Evolutionary conservation across 2,329 filamentous ascomycete species (phyloP).

Genomic region (Fusarium cyanostomum): DNA sequence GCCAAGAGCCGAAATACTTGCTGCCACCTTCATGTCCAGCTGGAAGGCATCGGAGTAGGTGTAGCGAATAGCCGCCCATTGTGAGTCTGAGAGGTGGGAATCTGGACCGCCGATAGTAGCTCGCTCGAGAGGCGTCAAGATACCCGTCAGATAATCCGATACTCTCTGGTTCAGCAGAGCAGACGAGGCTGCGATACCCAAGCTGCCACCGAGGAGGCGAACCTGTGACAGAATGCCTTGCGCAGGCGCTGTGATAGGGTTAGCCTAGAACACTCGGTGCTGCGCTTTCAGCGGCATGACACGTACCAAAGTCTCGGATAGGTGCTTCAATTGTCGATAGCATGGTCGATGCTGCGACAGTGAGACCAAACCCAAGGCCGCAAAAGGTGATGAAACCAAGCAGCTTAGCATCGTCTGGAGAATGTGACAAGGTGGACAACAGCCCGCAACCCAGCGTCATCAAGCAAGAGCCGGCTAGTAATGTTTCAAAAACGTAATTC

Average conservation of each 20-base stretch:
- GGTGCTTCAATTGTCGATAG: slow-evolving; percentile 54
- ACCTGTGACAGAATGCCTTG: slow-evolving; percentile 63
- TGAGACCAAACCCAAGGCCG: slow-evolving; percentile 63
- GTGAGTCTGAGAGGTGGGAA: slow-evolving; percentile 37
- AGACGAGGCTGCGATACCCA: slow-evolving; percentile 64
- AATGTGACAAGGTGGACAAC: slow-evolving; percentile 50
- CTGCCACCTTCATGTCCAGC: slow-evolving; percentile 58
- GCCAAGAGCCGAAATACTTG: slow-evolving; percentile 52
- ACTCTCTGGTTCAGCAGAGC: slow-evolving; percentile 53
- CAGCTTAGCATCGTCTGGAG: slow-evolving; percentile 54
- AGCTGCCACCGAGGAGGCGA: slow-evolving; percentile 62
- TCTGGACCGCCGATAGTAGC: slow-evolving; percentile 37
- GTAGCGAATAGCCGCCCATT: slow-evolving; percentile 47
- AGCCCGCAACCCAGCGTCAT: slow-evolving; percentile 59
- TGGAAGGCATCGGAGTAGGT: slow-evolving; percentile 57
- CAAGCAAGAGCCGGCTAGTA: slow-evolving; percentile 53
- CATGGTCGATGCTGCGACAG: slow-evolving; percentile 59
- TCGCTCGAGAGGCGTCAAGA: slow-evolving; percentile 44
- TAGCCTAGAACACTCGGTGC: slow-evolving; percentile 18
- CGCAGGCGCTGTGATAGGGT: slow-evolving; percentile 53
- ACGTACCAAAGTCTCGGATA: slow-evolving; percentile 56
- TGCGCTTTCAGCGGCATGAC: background rate
- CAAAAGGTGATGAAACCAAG: slow-evolving; percentile 61
- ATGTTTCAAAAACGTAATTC: slow-evolving; percentile 55
- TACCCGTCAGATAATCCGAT: slow-evolving; percentile 41